A percentile compares a stretch with the other conserved stretches of the same genome.
Conservation (phyloP, 495 filamentous ascomycete species). For the Cercophora scortea region DNA sequence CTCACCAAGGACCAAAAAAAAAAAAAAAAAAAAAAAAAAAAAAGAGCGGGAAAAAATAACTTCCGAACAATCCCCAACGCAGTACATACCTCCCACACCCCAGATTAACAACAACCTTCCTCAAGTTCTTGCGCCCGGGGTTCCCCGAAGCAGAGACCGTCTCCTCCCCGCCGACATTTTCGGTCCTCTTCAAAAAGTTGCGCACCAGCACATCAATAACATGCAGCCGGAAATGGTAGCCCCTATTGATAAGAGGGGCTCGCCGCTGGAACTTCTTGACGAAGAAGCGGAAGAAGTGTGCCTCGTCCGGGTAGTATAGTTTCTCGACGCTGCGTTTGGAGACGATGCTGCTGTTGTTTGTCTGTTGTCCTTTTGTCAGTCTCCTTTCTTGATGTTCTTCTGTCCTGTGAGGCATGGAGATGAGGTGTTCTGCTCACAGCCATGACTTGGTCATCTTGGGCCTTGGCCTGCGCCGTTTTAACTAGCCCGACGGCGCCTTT, state of each 20-base stretch:
- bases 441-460: slow-evolving; percentile 63
- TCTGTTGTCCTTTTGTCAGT: slow-evolving; percentile 36
- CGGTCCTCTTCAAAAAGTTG: slow-evolving; percentile 56
- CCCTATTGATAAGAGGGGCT: slow-evolving; percentile 78
- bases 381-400: too few relatives aligned
- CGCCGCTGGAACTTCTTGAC: slow-evolving; percentile 74
- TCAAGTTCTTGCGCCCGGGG: slow-evolving; percentile 35
- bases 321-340: slow-evolving; percentile 85
- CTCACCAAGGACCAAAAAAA: slow-evolving; percentile 1
- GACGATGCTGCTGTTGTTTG: slow-evolving; percentile 83
- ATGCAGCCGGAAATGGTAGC: slow-evolving; percentile 80
- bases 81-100: slow-evolving; percentile 79
- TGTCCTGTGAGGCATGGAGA: neutral
- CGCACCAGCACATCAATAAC: slow-evolving; percentile 66
- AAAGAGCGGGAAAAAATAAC: too few relatives aligned
- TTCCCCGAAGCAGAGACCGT: slow-evolving; percentile 1
- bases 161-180: neutral
- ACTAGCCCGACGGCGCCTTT: neutral
- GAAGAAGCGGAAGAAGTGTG: slow-evolving; percentile 80
- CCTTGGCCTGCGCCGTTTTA: slow-evolving; percentile 2
- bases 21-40: too few relatives aligned
- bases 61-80: neutral
- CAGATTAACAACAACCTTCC: slow-evolving; percentile 74
- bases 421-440: slow-evolving; percentile 45
- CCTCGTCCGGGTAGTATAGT: slow-evolving; percentile 64